Percentiles rank a stretch among this genome's conserved stretches.
Evolutionary conservation across 148 eudicot species (phyloP).

Genomic region (Polygonum aviculare): DNA sequence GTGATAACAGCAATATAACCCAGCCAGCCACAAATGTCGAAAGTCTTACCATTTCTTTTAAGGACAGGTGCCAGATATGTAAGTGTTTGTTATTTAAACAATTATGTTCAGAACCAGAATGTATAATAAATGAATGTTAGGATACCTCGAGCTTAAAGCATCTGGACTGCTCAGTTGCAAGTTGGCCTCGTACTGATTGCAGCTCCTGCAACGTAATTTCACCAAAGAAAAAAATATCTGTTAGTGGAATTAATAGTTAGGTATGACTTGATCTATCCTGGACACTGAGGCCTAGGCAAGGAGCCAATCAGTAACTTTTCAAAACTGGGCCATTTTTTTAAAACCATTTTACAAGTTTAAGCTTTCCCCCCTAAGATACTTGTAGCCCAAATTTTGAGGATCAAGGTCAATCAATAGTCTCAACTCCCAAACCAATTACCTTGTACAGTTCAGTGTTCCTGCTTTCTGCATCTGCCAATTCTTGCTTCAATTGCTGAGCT

Average conservation of each 20-base stretch:
- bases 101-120: background rate
- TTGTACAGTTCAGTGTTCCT: constrained; percentile 70
- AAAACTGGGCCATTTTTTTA: background rate
- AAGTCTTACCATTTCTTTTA: background rate
- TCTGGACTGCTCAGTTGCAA: constrained; percentile 96
- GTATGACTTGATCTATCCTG: background rate
- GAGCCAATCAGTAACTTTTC: background rate
- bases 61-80: background rate
- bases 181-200: constrained; percentile 91
- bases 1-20: background rate
- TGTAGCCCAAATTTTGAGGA: background rate
- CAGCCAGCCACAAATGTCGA: background rate
- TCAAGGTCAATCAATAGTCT: background rate
- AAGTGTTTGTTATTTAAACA: background rate
- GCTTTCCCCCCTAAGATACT: background rate
- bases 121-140: background rate
- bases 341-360: background rate
- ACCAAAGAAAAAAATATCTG: background rate
- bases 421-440: constrained; percentile 28
- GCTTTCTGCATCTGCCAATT: constrained; percentile 64
- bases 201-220: constrained; percentile 64
- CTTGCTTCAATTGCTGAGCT: constrained; percentile 66
- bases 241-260: background rate
- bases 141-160: constrained; percentile 96
- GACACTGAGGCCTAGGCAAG: background rate